Percentiles rank a stretch among this genome's conserved stretches.
These are phyloP conservation scores for Boletus speciosus DNA, from an alignment of 768 basidiomycete species.

Conservation along the genomic window DNA sequence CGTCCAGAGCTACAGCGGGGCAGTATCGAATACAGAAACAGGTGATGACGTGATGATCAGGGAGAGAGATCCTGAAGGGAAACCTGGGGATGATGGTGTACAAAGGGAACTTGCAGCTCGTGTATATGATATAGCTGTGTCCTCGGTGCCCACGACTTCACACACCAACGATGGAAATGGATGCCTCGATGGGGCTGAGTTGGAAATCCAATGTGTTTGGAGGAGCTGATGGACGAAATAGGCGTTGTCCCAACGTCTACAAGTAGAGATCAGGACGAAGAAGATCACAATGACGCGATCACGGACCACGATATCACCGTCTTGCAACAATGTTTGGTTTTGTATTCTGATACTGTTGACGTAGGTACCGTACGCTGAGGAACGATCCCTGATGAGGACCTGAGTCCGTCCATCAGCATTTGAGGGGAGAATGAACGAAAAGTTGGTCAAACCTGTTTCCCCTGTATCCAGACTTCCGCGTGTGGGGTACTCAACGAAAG, in stretches of 20 bases:
- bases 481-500: conserved; percentile 42
- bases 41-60: background rate
- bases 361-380: conserved; percentile 46
- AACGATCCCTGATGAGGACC: conserved; percentile 47
- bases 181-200: conserved; percentile 44
- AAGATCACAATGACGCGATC: background rate
- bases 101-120: background rate
- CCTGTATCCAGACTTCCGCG: conserved; percentile 46
- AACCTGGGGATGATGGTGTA: background rate
- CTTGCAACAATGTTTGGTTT: conserved; percentile 35
- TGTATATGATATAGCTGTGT: background rate
- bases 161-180: conserved; percentile 35
- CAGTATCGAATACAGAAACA: conserved; percentile 5
- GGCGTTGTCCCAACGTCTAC: conserved; percentile 40
- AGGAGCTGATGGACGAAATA: conserved; percentile 38
- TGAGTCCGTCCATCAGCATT: conserved; percentile 20
- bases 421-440: background rate
- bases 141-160: conserved; percentile 7
- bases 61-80: background rate
- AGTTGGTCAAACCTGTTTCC: conserved; percentile 35
- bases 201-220: conserved; percentile 41
- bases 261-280: conserved; percentile 7
- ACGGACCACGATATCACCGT: conserved; percentile 46
- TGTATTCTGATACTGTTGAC: conserved; percentile 43
- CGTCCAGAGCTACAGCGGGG: background rate